A percentile compares a stretch with the other conserved stretches of the same genome.
These are phyloP conservation scores for Schizophyllum amplum DNA, from an alignment of 1,284 basidiomycete genomes.

Conservation along the genomic window DNA sequence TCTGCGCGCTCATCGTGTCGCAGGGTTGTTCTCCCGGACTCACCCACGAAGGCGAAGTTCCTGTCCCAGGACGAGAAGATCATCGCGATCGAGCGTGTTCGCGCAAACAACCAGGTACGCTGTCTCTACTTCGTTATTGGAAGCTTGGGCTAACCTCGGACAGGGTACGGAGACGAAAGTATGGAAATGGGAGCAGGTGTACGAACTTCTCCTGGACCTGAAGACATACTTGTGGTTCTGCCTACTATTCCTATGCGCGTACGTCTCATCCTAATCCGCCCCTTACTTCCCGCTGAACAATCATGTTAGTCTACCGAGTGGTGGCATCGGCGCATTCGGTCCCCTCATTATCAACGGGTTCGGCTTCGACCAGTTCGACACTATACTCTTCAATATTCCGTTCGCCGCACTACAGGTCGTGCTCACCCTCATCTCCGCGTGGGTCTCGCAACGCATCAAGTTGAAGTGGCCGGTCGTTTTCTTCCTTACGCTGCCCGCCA, in stretches of 20 bases:
- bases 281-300: not conserved
- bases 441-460: slow-evolving; percentile 36
- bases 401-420: slow-evolving; percentile 39
- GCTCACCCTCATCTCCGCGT: slow-evolving; percentile 30
- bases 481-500: slow-evolving; percentile 28
- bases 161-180: slow-evolving; percentile 34
- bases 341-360: slow-evolving; percentile 35
- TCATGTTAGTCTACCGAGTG: slow-evolving; percentile 27
- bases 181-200: slow-evolving; percentile 38
- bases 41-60: slow-evolving; percentile 30
- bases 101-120: slow-evolving; percentile 31
- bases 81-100: slow-evolving; percentile 33
- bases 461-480: slow-evolving; percentile 43
- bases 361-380: slow-evolving; percentile 29
- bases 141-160: not conserved
- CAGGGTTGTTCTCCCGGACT: slow-evolving; percentile 30
- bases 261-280: slow-evolving; percentile 6
- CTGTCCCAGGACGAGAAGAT: slow-evolving; percentile 32
- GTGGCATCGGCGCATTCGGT: slow-evolving; percentile 33
- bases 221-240: slow-evolving; percentile 39
- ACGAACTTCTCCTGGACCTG: slow-evolving; percentile 30
- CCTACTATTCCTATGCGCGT: slow-evolving; percentile 32
- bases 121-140: not conserved
- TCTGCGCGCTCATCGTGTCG: not conserved
- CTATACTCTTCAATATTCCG: slow-evolving; percentile 41